Base-by-base conservation (phyloP, 2,329 filamentous ascomycete species). In the Microcyclospora pomicola region DNA sequence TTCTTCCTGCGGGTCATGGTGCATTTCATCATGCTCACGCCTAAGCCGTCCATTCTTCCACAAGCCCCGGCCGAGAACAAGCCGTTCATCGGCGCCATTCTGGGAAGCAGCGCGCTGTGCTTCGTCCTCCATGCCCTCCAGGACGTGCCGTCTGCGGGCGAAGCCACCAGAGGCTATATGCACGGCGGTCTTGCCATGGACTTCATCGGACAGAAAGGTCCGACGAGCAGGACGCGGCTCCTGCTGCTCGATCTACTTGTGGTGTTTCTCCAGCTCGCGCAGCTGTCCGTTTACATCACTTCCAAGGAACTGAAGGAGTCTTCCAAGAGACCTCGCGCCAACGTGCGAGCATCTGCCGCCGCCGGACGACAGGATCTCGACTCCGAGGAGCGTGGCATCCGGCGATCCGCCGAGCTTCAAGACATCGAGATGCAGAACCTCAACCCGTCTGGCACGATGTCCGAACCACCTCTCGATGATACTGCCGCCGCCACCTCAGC, bases 171-270 rank as follows among this genome's bases (percentile, higher is more conserved):
- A 46, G 65, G 64, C 24, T 77, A 77, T 51, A 59, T 77, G 10
- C 73, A 78, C 50, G 75, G 75, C 5, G 73, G 75, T 2, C 46
- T 78, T 35, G 65, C 75, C 46, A 73, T 80, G 49, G 75, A 79
- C 55, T 77, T 79, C 49, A 71, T 79, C 37, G 75, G 75, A 12
- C 72, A 77, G 53, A 64, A 68, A 46, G 70, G 68, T 2, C 72
- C 73, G 2, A 65, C 68, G 2, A 68, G 70, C 37, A 70, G 68
- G 49, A 53, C 67, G 34, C 64, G 66, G 44, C 60, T 79, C 10
- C 49, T 72, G 4, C 49, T 60, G 3, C 58, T 77, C 43, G 75
- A 79, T 50, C 31, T 70, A 7, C 53, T 74, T 28, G 60, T 77
- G 9, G 47, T 76, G 42, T 42, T 64, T 5, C 53, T 79, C 44